phyloP scores from a whole-genome alignment of 306 rosid species.

The Castanea sativa region DNA sequence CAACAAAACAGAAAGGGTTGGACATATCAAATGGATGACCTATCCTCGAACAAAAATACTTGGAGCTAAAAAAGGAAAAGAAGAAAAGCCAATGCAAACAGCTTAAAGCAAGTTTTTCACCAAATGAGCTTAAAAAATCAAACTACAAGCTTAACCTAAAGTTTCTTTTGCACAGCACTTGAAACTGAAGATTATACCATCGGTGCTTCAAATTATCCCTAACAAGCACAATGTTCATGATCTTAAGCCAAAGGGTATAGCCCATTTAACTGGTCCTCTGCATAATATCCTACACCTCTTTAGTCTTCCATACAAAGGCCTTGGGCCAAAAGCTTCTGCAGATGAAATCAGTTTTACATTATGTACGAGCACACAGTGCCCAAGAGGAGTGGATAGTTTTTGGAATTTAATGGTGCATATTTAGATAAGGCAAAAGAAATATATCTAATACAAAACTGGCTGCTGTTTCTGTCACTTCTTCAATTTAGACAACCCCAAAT shows the following conservation, averaged over 20 bases:
- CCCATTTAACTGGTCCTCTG: neutral
- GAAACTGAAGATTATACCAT: neutral
- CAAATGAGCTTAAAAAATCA: neutral
- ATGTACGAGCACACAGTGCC: too few species aligned
- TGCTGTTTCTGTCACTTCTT: neutral
- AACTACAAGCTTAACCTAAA: neutral
- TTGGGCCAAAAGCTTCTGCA: neutral
- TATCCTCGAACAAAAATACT: too few species aligned
- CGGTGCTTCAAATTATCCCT: neutral
- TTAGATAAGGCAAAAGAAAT: neutral
- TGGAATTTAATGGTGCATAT: neutral
- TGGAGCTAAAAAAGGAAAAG: neutral
- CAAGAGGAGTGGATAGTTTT: neutral
- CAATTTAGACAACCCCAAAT: neutral
- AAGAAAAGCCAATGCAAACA: neutral
- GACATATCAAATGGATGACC: neutral
- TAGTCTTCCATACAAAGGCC: neutral
- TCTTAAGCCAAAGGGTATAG: neutral
- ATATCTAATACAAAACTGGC: neutral
- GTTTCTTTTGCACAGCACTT: neutral
- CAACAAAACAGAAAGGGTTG: neutral
- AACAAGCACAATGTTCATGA: neutral
- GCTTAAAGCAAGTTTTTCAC: neutral
- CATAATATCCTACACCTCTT: neutral
- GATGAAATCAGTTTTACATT: neutral